Base-by-base conservation (phyloP, 2,329 filamentous ascomycete genomes). In the Onygenales sp. region DNA sequence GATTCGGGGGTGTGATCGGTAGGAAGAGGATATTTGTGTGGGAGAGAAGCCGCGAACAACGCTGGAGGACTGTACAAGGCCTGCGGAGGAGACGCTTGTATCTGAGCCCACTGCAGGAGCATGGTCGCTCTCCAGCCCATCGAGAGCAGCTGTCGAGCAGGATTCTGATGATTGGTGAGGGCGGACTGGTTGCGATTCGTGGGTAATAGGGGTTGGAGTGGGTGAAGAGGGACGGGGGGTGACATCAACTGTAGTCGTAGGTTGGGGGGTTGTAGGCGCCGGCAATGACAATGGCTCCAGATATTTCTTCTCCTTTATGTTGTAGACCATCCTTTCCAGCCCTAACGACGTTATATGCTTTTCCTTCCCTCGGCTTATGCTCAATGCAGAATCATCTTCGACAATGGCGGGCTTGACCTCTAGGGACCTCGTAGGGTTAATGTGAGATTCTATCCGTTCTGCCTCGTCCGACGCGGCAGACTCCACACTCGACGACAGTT, bases 321-420 rank as follows among this genome's bases (percentile, higher is more conserved):
- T 89, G 54, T 87, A 83, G 43, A 96, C 89, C 81, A 97, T 94
- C 75, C 94, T 94, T 71, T 95, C 89, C 33, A 97, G 79, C 63
- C 93, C 88, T 64, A 89, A 81, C 6, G 92, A 89, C n/a, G 90
- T 94, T 61, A 96, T 92, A 72, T 95, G 91, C 64, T 88, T 86
- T 67, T 93, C 87, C 53, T 78, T 83, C 59, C 84, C 85, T 59
- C 86, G 82, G 66, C 85, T 87, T 56, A 87, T 80, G 68, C 81
- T 85, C 21, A 70, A 59, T 66, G 81, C 79, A 33, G 80, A 70
- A 50, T 75, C 69, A 31, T 79, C 67, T 65, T 81, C 63, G 78
- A 84, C 66, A 8, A 73, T 69, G 5, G 66, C 60, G n/a, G 67
- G 67, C 56, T 68, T 68, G 9, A 86, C 91, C 67, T 91, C 87